A percentile compares a stretch with the other conserved stretches of the same genome.
Evolutionary conservation across 2,329 filamentous ascomycete species (phyloP).

Genomic region (Aspergillus quadrilineatus): DNA sequence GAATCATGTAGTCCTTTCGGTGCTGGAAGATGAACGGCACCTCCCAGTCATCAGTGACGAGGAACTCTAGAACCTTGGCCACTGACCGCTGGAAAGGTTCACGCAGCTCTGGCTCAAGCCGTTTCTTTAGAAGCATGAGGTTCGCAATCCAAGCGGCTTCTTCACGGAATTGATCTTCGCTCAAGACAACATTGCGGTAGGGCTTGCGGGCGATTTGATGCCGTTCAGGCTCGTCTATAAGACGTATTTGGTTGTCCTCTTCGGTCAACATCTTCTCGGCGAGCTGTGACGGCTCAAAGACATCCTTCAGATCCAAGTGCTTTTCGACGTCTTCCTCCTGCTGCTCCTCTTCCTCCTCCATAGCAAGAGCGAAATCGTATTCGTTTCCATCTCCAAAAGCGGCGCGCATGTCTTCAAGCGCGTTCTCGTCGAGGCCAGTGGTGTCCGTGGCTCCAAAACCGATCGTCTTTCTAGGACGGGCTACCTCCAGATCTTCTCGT

Average conservation of each 20-base stretch:
- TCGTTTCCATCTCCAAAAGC: constrained; percentile 96
- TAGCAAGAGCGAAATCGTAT: constrained; percentile 88
- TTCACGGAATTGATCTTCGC: constrained; percentile 82
- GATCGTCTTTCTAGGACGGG: constrained; percentile 70
- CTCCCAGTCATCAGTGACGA: constrained; percentile 91
- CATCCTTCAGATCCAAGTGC: constrained; percentile 89
- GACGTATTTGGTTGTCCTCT: constrained; percentile 86
- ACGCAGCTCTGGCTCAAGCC: constrained; percentile 68
- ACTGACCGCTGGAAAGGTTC: constrained; percentile 84
- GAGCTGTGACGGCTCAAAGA: constrained; percentile 95
- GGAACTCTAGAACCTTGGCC: constrained; percentile 89
- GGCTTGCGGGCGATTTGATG: constrained; percentile 88
- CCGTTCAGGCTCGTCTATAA: constrained; percentile 86
- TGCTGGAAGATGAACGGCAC: constrained; percentile 98
- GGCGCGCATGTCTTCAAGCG: constrained; percentile 90
- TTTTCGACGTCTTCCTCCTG: constrained; percentile 76
- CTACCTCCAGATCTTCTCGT: constrained; percentile 84
- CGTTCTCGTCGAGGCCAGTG: constrained; percentile 83
- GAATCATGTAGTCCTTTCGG: constrained; percentile 94
- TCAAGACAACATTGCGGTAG: constrained; percentile 78
- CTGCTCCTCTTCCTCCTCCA: constrained; percentile 81
- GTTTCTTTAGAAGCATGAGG: constrained; percentile 85
- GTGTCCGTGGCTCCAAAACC: constrained; percentile 72
- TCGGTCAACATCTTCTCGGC: constrained; percentile 94
- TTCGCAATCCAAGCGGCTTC: constrained; percentile 91